Percentiles rank a stretch among this genome's conserved stretches.
Evolutionary conservation across 768 basidiomycete species (phyloP).

Genomic region (Amanita pseudoporphyria): DNA sequence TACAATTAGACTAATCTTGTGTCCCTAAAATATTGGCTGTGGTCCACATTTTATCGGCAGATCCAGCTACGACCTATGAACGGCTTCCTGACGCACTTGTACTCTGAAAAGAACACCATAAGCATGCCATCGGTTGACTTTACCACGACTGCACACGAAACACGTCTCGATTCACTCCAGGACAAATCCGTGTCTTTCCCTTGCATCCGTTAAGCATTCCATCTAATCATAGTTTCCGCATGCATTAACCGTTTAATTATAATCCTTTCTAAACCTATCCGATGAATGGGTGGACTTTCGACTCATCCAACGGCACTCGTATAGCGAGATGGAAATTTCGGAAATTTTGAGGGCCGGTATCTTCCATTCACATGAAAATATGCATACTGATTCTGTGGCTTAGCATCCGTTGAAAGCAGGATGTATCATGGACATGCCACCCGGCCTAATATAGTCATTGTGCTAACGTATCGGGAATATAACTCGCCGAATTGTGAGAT

Average conservation of each 20-base stretch:
- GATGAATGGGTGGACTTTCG: too few relatives aligned
- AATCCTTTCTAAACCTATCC: conserved; percentile 30
- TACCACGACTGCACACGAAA: conserved; percentile 13
- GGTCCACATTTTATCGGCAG: conserved; percentile 80
- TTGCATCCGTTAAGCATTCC: too few relatives aligned
- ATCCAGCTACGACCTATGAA: conserved; percentile 72
- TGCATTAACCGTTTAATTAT: conserved; percentile 63
- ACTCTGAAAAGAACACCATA: conserved; percentile 46
- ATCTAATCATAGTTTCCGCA: conserved; percentile 79
- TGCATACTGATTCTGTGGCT: conserved; percentile 29
- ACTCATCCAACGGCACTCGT: conserved; percentile 35
- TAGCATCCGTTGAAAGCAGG: conserved; percentile 65
- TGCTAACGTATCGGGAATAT: conserved; percentile 10
- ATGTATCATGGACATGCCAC: conserved; percentile 70
- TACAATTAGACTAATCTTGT: conserved; percentile 64
- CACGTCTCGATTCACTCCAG: too few relatives aligned
- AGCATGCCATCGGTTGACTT: conserved; percentile 62
- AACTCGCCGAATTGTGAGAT: conserved; percentile 48
- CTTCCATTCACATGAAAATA: not conserved
- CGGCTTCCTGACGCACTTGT: too few relatives aligned
- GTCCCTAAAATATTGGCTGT: conserved; percentile 72
- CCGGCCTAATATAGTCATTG: conserved; percentile 23
- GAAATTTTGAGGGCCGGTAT: not conserved
- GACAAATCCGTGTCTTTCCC: too few relatives aligned
- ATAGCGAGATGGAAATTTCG: conserved; percentile 62